Conservation (phyloP, 2,329 filamentous ascomycete genomes). For the Lasiodiplodia hormozganensis region DNA sequence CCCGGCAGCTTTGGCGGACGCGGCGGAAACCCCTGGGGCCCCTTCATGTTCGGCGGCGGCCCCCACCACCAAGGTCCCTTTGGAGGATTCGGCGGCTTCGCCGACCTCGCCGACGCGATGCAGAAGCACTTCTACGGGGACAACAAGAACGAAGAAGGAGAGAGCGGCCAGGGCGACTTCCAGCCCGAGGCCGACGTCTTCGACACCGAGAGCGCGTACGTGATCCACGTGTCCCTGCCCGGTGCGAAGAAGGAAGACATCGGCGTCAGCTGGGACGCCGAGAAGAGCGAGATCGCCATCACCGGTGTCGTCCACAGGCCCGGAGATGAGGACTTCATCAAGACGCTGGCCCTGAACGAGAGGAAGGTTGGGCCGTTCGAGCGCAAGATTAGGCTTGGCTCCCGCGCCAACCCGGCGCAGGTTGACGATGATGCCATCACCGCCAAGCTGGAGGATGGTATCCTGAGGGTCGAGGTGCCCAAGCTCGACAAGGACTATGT, state of each 20-base stretch:
- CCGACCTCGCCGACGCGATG: conserved; percentile 36
- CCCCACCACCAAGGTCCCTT: neutral
- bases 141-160: conserved; percentile 31
- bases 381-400: conserved; percentile 69
- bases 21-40: conserved; percentile 33
- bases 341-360: conserved; percentile 69
- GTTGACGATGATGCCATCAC: conserved; percentile 72
- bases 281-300: conserved; percentile 69
- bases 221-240: conserved; percentile 76
- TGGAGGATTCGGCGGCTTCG: conserved; percentile 32
- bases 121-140: conserved; percentile 42
- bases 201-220: conserved; percentile 65
- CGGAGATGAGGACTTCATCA: conserved; percentile 71
- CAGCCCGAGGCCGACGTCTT: conserved; percentile 77
- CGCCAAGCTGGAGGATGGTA: conserved; percentile 79
- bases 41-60: conserved; percentile 30
- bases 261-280: conserved; percentile 76
- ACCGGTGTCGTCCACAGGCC: conserved; percentile 77
- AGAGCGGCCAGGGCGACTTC: conserved; percentile 53
- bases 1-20: conserved; percentile 28
- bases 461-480: conserved; percentile 78
- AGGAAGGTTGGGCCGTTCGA: conserved; percentile 78
- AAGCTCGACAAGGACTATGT: conserved; percentile 73
- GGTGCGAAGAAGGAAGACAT: conserved; percentile 82
- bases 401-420: conserved; percentile 61